These are phyloP conservation scores for Funneliformis geosporum DNA, from an alignment of 192 early-diverging fungal species.

Conservation along the genomic window DNA sequence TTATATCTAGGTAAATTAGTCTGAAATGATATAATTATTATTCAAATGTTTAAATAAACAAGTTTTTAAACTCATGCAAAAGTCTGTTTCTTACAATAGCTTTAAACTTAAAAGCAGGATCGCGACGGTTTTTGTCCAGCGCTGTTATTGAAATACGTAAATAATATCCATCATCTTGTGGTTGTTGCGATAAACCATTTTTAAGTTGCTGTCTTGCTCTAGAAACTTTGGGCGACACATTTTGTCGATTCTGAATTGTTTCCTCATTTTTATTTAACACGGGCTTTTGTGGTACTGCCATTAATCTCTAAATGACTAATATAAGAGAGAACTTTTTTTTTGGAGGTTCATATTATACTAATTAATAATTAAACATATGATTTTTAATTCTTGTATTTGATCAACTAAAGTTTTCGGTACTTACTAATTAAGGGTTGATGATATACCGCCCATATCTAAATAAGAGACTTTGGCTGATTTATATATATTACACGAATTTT, in stretches of 20 bases:
- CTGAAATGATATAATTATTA: conserved; percentile 13
- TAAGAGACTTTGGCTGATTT: too few relatives aligned
- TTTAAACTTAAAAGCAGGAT: conserved; percentile 32
- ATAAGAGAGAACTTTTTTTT: too few relatives aligned
- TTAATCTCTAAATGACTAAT: background rate
- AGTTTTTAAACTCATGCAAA: background rate
- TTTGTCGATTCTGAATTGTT: background rate
- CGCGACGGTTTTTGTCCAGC: conserved; percentile 26
- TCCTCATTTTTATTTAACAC: background rate
- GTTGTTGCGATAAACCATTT: background rate
- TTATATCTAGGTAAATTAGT: conserved; percentile 47
- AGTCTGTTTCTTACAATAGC: background rate
- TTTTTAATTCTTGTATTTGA: too few relatives aligned
- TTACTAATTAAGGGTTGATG: too few relatives aligned
- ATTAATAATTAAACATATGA: too few relatives aligned
- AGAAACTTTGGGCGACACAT: background rate
- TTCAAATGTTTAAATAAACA: background rate
- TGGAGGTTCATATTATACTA: too few relatives aligned
- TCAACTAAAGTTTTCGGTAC: too few relatives aligned
- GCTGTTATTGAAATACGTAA: conserved; percentile 7
- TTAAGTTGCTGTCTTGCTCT: background rate
- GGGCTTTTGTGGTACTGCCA: conserved; percentile 23
- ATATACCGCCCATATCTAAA: too few relatives aligned
- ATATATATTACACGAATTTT: too few relatives aligned
- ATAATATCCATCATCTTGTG: conserved; percentile 20